These are phyloP conservation scores for Didymella segeticola DNA, from an alignment of 2,329 filamentous ascomycete genomes.

Conservation along the genomic window DNA sequence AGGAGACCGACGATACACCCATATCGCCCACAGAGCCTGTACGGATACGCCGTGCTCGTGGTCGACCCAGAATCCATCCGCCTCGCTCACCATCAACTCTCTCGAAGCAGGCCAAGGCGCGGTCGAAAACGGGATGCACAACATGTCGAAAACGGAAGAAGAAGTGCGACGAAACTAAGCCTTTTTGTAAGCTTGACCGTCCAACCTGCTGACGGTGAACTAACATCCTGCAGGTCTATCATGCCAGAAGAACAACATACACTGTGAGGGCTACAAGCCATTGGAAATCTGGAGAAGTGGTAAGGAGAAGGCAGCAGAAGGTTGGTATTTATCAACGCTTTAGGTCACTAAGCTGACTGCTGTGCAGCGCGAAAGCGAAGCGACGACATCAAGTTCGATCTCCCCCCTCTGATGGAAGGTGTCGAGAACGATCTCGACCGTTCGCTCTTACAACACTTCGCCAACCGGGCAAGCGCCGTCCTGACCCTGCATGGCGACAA, in stretches of 20 bases:
- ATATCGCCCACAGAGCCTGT: conserved; percentile 47
- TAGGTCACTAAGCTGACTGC: conserved; percentile 24
- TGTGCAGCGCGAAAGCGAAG: conserved; percentile 43
- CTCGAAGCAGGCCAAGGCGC: conserved; percentile 78
- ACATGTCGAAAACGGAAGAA: conserved; percentile 67
- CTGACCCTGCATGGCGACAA: conserved; percentile 82
- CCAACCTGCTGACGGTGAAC: not conserved
- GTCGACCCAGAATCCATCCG: conserved; percentile 83
- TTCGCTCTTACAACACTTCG: conserved; percentile 83
- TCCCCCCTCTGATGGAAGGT: conserved; percentile 74
- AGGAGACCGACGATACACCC: conserved; percentile 42
- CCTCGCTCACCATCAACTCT: conserved; percentile 64
- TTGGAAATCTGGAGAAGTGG: conserved; percentile 89
- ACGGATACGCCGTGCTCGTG: conserved; percentile 60
- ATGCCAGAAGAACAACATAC: conserved; percentile 90
- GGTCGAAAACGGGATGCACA: conserved; percentile 65
- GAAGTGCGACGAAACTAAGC: conserved; percentile 63
- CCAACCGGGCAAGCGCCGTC: conserved; percentile 77
- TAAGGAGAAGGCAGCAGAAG: conserved; percentile 74
- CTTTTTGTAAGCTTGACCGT: conserved; percentile 45
- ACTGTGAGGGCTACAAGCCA: conserved; percentile 88
- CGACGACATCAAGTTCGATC: conserved; percentile 51
- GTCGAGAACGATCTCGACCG: conserved; percentile 82
- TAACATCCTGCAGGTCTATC: conserved; percentile 69
- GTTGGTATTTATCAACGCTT: conserved; percentile 36